Evolutionary conservation across 768 basidiomycete genomes (phyloP).

Genomic region (Boletales sp.): DNA sequence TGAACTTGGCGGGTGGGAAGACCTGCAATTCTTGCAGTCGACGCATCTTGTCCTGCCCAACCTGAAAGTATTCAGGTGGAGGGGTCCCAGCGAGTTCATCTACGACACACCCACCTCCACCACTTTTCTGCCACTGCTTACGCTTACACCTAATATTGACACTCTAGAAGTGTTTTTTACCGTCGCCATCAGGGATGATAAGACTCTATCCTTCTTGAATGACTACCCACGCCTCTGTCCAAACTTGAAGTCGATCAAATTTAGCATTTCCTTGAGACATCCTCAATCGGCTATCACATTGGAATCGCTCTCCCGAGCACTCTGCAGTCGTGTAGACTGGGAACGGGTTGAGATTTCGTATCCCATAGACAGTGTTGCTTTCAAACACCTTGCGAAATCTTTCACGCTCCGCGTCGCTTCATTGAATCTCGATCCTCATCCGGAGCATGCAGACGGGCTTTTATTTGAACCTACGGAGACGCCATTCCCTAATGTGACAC

Average conservation of each 20-base stretch:
- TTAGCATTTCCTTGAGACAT: too few species aligned
- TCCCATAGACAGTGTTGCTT: background rate
- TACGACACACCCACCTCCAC: too few species aligned
- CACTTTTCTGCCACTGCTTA: background rate
- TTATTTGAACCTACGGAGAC: background rate
- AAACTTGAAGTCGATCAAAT: too few species aligned
- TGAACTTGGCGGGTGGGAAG: background rate
- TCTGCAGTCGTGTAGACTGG: too few species aligned
- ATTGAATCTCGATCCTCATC: background rate
- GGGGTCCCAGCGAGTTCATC: too few species aligned
- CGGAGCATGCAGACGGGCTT: too few species aligned
- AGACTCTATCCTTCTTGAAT: too few species aligned
- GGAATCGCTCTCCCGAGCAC: too few species aligned
- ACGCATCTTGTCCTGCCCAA: background rate
- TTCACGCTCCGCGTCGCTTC: slow-evolving; percentile 1
- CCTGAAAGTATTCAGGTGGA: background rate
- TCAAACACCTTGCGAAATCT: slow-evolving; percentile 4
- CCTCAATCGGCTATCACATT: too few species aligned
- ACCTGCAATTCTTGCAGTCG: background rate
- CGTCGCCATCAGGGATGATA: too few species aligned
- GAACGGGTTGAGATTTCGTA: background rate
- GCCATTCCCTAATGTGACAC: background rate
- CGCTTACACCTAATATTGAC: background rate
- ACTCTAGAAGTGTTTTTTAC: background rate
- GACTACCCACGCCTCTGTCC: too few species aligned